Evolutionary conservation across 2,329 filamentous ascomycete species (phyloP).

Genomic region (Didymosphaeria variabile): DNA sequence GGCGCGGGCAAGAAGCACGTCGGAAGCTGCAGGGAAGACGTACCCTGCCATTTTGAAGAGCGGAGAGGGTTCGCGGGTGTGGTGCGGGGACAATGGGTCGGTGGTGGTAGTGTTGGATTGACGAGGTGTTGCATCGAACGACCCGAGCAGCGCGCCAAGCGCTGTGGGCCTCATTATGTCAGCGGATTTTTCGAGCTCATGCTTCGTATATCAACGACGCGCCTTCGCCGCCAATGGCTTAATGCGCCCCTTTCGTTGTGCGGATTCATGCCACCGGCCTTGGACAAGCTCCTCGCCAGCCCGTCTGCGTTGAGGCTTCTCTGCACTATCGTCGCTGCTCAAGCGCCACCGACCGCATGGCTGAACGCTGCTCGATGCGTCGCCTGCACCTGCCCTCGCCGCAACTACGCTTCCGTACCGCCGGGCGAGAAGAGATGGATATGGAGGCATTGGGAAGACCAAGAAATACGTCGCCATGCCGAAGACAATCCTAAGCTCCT

Average conservation of each 20-base stretch:
- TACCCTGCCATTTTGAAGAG: constrained; percentile 56
- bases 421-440: constrained; percentile 20
- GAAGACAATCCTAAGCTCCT: background rate
- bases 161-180: constrained; percentile 20
- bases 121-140: constrained; percentile 42
- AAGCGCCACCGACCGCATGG: constrained; percentile 31
- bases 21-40: constrained; percentile 35
- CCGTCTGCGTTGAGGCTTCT: constrained; percentile 54
- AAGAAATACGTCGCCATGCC: constrained; percentile 1
- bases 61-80: constrained; percentile 41
- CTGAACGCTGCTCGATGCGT: constrained; percentile 28
- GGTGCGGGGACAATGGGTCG: constrained; percentile 45
- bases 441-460: constrained; percentile 26
- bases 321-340: constrained; percentile 41
- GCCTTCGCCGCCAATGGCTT: constrained; percentile 31
- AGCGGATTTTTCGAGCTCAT: constrained; percentile 24
- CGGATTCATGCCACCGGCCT: constrained; percentile 54
- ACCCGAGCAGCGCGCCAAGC: constrained; percentile 25
- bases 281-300: constrained; percentile 57
- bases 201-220: background rate
- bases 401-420: constrained; percentile 23
- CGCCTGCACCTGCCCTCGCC: constrained; percentile 23
- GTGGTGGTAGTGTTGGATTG: constrained; percentile 36
- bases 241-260: constrained; percentile 19
- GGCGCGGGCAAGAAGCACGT: background rate